phyloP scores from a whole-genome alignment of 306 rosid genomes.

The Pterocarpus macrocarpus region DNA sequence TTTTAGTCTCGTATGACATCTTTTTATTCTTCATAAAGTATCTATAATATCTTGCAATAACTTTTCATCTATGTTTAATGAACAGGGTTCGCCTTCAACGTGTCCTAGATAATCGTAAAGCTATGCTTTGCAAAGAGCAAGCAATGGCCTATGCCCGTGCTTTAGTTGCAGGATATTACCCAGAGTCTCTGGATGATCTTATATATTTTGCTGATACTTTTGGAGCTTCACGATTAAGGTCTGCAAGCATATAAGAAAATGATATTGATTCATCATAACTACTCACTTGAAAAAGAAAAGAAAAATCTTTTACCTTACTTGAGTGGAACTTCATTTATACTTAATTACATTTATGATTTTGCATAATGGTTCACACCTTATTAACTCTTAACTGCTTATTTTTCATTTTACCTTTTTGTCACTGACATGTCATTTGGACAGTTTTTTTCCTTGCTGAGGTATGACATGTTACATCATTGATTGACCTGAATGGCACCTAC shows the following conservation, averaged over 20 bases:
- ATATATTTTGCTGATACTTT: conserved; percentile 87
- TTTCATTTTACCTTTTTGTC: conserved; percentile 22
- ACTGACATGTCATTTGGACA: conserved; percentile 4
- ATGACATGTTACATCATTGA: conserved; percentile 1
- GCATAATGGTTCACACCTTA: background rate
- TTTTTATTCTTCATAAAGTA: conserved; percentile 14
- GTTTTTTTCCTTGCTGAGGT: conserved; percentile 3
- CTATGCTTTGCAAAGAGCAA: conserved; percentile 92
- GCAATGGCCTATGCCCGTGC: conserved; percentile 99
- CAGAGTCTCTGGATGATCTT: conserved; percentile 84
- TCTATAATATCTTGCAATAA: conserved; percentile 47
- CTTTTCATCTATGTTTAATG: conserved; percentile 52
- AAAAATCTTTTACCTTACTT: background rate
- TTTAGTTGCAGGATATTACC: conserved; percentile 85
- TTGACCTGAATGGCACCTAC: background rate
- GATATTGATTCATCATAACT: conserved; percentile 34
- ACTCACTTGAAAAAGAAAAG: background rate
- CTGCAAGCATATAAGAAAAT: conserved; percentile 23
- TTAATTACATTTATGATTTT: background rate
- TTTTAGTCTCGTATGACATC: background rate
- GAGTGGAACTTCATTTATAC: conserved; percentile 8
- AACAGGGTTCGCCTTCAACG: conserved; percentile 91
- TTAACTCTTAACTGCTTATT: conserved; percentile 1
- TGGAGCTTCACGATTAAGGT: conserved; percentile 99
- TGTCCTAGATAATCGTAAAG: conserved; percentile 88